phyloP scores from a whole-genome alignment of 192 early-diverging fungal genomes.

The Coemansia sp. region DNA sequence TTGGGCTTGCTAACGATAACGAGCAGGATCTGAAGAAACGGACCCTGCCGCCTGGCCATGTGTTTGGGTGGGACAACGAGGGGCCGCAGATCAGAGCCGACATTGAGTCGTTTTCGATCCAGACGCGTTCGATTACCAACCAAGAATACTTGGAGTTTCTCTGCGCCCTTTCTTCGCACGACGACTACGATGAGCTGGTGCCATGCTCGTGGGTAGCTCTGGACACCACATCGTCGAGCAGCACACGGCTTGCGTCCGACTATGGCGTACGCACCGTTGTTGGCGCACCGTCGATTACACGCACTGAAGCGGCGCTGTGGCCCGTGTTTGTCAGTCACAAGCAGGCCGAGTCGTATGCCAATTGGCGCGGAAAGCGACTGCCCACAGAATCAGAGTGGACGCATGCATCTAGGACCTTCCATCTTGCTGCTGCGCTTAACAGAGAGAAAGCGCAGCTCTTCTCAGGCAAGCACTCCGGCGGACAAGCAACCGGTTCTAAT shows the following conservation, averaged over 20 bases:
- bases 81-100: constrained; percentile 54
- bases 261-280: constrained; percentile 68
- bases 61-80: constrained; percentile 94
- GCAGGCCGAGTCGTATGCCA: constrained; percentile 74
- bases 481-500: not conserved
- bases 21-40: constrained; percentile 34
- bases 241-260: constrained; percentile 6
- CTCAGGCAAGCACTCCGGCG: not conserved
- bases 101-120: constrained; percentile 62
- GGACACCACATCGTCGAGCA: not conserved
- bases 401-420: constrained; percentile 36
- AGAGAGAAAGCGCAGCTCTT: too few species aligned
- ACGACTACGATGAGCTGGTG: constrained; percentile 24
- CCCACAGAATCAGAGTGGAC: constrained; percentile 79
- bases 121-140: constrained; percentile 79
- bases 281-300: constrained; percentile 60
- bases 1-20: constrained; percentile 69
- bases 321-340: constrained; percentile 69
- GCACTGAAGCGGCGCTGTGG: constrained; percentile 59
- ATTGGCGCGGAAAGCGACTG: constrained; percentile 59
- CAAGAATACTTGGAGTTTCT: constrained; percentile 71
- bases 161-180: not conserved
- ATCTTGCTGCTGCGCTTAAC: constrained; percentile 20
- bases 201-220: constrained; percentile 62
- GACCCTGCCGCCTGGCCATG: constrained; percentile 19